Evolutionary conservation across 2,329 filamentous ascomycete genomes (phyloP).

Genomic region (Pseudogymnoascus destructans): DNA sequence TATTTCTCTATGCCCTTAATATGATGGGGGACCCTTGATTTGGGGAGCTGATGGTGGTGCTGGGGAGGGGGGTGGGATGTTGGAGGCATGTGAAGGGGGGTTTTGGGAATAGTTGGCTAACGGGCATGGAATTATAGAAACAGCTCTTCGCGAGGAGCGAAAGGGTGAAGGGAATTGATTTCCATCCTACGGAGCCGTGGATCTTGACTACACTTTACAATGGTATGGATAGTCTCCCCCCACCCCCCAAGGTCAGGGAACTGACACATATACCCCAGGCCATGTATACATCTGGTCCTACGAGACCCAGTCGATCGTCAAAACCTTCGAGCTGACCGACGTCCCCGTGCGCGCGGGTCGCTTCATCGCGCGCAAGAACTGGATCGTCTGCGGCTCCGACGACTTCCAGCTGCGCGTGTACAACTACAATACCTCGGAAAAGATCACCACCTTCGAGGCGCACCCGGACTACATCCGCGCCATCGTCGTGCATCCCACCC

Average conservation of each 20-base stretch:
- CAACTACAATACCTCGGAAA: slow-evolving; percentile 99
- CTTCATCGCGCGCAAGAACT: slow-evolving; percentile 96
- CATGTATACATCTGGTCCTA: slow-evolving; percentile 99
- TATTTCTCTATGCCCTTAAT: slow-evolving; percentile 2
- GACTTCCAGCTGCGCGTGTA: slow-evolving; percentile 83
- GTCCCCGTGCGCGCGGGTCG: slow-evolving; percentile 93
- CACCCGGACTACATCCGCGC: slow-evolving; percentile 98
- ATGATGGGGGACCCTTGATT: slow-evolving; percentile 10
- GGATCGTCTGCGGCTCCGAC: slow-evolving; percentile 92
- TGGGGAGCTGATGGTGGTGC: not conserved
- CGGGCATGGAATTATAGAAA: slow-evolving; percentile 38
- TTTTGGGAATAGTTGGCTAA: not conserved
- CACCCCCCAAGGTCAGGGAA: slow-evolving; percentile 20
- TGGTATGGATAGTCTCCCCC: slow-evolving; percentile 40
- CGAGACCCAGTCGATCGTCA: slow-evolving; percentile 91
- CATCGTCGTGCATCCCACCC: slow-evolving; percentile 87
- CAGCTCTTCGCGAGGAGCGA: slow-evolving; percentile 82
- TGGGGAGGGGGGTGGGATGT: not conserved
- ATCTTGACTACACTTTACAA: slow-evolving; percentile 92
- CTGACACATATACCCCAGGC: slow-evolving; percentile 39
- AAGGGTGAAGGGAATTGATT: slow-evolving; percentile 95
- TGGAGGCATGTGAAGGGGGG: not conserved
- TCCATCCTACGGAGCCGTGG: slow-evolving; percentile 95
- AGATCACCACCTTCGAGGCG: slow-evolving; percentile 92
- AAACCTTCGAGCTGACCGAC: slow-evolving; percentile 97